These are phyloP conservation scores for Blastocystis sp. DNA, from an alignment of 352 stramenopile genomes.

Conservation along the genomic window DNA sequence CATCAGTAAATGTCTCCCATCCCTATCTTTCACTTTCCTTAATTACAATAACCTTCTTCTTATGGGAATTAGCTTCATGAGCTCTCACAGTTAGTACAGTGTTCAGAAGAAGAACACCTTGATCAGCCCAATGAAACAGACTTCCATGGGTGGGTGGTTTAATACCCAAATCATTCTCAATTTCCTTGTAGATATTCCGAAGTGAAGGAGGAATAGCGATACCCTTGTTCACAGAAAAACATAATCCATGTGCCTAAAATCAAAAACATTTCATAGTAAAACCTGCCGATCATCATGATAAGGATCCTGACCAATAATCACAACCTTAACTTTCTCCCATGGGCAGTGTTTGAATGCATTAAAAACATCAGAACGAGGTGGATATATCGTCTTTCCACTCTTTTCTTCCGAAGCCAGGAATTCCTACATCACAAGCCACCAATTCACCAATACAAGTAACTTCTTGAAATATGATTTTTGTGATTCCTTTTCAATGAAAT, in stretches of 20 bases:
- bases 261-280: too few relatives aligned
- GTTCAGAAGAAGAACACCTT: slow-evolving; percentile 94
- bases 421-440: not conserved
- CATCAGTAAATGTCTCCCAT: slow-evolving; percentile 93
- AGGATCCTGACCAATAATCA: slow-evolving; percentile 80
- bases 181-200: slow-evolving; percentile 95
- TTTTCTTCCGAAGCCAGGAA: slow-evolving; percentile 59
- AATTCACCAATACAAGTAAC: slow-evolving; percentile 1
- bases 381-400: slow-evolving; percentile 58
- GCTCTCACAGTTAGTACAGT: slow-evolving; percentile 86
- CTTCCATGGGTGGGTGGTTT: slow-evolving; percentile 77
- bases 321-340: slow-evolving; percentile 72
- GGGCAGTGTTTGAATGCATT: slow-evolving; percentile 57
- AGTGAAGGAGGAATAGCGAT: slow-evolving; percentile 83
- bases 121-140: slow-evolving; percentile 81
- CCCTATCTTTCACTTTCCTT: slow-evolving; percentile 66
- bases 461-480: slow-evolving; percentile 62
- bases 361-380: slow-evolving; percentile 61
- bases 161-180: slow-evolving; percentile 74
- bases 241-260: slow-evolving; percentile 73
- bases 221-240: slow-evolving; percentile 81
- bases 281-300: slow-evolving; percentile 76
- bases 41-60: slow-evolving; percentile 70
- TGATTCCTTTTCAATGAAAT: slow-evolving; percentile 55
- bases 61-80: slow-evolving; percentile 84